A percentile compares a stretch with the other conserved stretches of the same genome.
phyloP scores from a whole-genome alignment of 2,329 filamentous ascomycete genomes.

The Geosmithia morbida region DNA sequence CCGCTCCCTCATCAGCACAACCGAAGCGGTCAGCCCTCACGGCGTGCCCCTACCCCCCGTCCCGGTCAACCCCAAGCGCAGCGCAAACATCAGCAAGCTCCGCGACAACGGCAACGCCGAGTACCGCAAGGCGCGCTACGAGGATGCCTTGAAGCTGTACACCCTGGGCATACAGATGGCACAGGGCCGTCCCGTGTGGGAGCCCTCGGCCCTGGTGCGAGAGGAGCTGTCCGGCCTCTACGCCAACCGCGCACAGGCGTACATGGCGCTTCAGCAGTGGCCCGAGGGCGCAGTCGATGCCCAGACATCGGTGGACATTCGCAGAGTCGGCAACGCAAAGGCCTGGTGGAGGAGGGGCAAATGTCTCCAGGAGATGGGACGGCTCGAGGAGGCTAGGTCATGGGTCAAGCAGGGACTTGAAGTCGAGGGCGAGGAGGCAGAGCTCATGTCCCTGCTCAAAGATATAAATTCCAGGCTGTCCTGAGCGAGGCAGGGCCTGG shows the following conservation, averaged over 20 bases:
- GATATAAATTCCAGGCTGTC: conserved; percentile 38
- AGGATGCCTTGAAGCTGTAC: conserved; percentile 70
- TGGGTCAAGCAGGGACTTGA: conserved; percentile 70
- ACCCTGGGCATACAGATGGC: conserved; percentile 85
- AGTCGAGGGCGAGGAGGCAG: conserved; percentile 59
- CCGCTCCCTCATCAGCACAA: conserved; percentile 48
- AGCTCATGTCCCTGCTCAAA: conserved; percentile 48
- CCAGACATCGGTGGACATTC: conserved; percentile 75
- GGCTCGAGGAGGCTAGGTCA: conserved; percentile 65
- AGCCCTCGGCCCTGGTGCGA: conserved; percentile 66
- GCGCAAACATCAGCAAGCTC: conserved; percentile 76
- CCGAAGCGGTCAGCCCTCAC: conserved; percentile 38
- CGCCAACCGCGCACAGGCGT: conserved; percentile 78
- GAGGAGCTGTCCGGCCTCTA: conserved; percentile 74
- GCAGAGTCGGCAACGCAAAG: conserved; percentile 78
- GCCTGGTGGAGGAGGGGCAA: conserved; percentile 83
- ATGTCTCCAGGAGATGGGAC: conserved; percentile 82
- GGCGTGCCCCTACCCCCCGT: conserved; percentile 70
- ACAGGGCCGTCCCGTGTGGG: conserved; percentile 68
- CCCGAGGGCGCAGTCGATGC: conserved; percentile 78
- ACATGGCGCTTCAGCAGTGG: conserved; percentile 75
- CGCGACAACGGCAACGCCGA: conserved; percentile 75
- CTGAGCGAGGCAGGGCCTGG: not conserved
- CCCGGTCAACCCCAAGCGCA: conserved; percentile 85
- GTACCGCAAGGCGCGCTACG: conserved; percentile 63